Evolutionary conservation across 2,329 filamentous ascomycete genomes (phyloP).

Genomic region (Hymenoscyphus repandus): DNA sequence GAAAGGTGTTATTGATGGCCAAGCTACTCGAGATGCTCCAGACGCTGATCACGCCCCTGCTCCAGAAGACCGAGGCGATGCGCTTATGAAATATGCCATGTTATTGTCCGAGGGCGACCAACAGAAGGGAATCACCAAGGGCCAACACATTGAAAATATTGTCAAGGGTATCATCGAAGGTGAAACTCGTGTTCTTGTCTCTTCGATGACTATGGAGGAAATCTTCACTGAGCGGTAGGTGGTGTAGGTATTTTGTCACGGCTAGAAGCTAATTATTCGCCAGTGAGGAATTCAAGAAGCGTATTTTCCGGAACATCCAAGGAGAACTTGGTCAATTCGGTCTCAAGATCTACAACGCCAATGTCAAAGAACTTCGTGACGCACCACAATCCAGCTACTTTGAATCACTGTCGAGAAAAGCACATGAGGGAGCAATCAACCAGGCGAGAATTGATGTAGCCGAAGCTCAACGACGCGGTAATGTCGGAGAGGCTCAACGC

Average conservation of each 20-base stretch:
- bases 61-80: constrained; percentile 44
- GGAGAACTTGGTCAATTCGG: constrained; percentile 75
- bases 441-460: constrained; percentile 67
- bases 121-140: constrained; percentile 32
- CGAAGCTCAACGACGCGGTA: constrained; percentile 59
- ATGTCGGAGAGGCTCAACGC: constrained; percentile 72
- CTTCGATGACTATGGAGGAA: constrained; percentile 60
- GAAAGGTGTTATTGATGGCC: constrained; percentile 35
- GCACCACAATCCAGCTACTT: constrained; percentile 80
- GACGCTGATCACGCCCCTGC: constrained; percentile 32
- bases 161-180: constrained; percentile 89
- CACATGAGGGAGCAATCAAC: constrained; percentile 79
- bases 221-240: constrained; percentile 63
- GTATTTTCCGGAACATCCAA: constrained; percentile 54
- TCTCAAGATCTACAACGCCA: constrained; percentile 65
- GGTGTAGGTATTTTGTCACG: background rate
- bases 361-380: constrained; percentile 83
- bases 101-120: constrained; percentile 62
- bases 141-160: constrained; percentile 70
- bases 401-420: constrained; percentile 73
- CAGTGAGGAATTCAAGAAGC: constrained; percentile 59
- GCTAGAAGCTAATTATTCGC: background rate
- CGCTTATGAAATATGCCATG: constrained; percentile 77
- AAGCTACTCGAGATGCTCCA: constrained; percentile 22
- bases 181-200: constrained; percentile 77